These are phyloP conservation scores for Colletotrichum caudatum DNA, from an alignment of 2,329 filamentous ascomycete genomes.

Conservation along the genomic window DNA sequence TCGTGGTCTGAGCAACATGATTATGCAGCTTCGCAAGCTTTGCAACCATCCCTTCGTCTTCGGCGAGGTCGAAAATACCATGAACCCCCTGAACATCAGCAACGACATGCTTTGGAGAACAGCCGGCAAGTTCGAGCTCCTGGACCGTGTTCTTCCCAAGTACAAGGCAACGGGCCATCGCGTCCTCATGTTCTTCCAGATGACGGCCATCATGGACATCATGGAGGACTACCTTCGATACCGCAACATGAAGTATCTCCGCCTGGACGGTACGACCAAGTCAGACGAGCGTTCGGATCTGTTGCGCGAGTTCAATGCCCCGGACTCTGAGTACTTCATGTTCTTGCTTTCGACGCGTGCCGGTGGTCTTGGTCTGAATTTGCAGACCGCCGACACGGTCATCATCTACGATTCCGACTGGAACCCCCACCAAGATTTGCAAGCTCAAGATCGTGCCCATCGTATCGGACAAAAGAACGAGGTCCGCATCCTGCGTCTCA, in stretches of 20 bases:
- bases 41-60: constrained; percentile 99
- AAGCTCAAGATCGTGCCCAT: constrained; percentile 99
- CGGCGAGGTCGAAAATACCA: constrained; percentile 96
- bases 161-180: constrained; percentile 92
- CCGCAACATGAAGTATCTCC: constrained; percentile 85
- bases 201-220: constrained; percentile 99
- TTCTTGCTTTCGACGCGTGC: constrained; percentile 98
- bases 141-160: constrained; percentile 93
- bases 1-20: constrained; percentile 98
- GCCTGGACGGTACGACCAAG: constrained; percentile 96
- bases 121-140: constrained; percentile 94
- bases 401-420: constrained; percentile 99
- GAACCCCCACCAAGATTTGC: constrained; percentile 99
- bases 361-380: constrained; percentile 95
- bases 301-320: constrained; percentile 88
- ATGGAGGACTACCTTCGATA: constrained; percentile 98
- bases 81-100: constrained; percentile 89
- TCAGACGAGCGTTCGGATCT: constrained; percentile 96
- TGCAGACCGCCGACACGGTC: constrained; percentile 98
- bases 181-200: constrained; percentile 99
- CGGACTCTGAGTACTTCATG: constrained; percentile 93
- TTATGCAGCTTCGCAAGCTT: constrained; percentile 98
- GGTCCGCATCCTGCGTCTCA: constrained; percentile 93
- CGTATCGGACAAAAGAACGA: constrained; percentile 99
- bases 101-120: constrained; percentile 97